Evolutionary conservation across 1,284 basidiomycete species (phyloP).

Genomic region (Singerocomus inundabilis): DNA sequence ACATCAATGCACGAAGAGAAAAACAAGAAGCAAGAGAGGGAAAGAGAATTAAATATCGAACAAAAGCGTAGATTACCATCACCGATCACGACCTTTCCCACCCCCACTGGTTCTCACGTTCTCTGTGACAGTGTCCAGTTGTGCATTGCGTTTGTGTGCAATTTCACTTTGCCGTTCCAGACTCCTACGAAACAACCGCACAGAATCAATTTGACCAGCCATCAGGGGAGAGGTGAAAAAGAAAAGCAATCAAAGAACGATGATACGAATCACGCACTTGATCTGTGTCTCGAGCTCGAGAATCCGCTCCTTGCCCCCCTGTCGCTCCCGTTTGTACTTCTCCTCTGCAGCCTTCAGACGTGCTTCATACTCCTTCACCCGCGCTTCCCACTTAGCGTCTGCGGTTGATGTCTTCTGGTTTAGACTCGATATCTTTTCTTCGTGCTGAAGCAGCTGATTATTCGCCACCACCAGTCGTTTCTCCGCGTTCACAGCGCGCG

Average conservation of each 20-base stretch:
- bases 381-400: conserved; percentile 88
- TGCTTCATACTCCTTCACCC: conserved; percentile 89
- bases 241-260: neutral
- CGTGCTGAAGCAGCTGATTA: conserved; percentile 78
- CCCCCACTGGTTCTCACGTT: conserved; percentile 29
- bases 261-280: conserved; percentile 45
- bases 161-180: conserved; percentile 69
- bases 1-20: conserved; percentile 2
- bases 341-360: conserved; percentile 86
- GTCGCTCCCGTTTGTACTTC: conserved; percentile 91
- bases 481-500: conserved; percentile 80
- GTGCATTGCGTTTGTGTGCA: conserved; percentile 64
- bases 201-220: conserved; percentile 4
- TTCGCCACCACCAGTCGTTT: conserved; percentile 77
- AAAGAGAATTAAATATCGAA: neutral
- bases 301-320: conserved; percentile 88
- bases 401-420: conserved; percentile 68
- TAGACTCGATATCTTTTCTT: conserved; percentile 77
- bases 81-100: conserved; percentile 26
- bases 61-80: conserved; percentile 8
- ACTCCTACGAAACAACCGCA: conserved; percentile 42
- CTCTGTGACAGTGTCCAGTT: conserved; percentile 66
- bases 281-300: conserved; percentile 67
- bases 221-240: too few relatives aligned
- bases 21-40: neutral